phyloP scores from a whole-genome alignment of 2,329 filamentous ascomycete genomes.

The Aspergillus aculeatus region DNA sequence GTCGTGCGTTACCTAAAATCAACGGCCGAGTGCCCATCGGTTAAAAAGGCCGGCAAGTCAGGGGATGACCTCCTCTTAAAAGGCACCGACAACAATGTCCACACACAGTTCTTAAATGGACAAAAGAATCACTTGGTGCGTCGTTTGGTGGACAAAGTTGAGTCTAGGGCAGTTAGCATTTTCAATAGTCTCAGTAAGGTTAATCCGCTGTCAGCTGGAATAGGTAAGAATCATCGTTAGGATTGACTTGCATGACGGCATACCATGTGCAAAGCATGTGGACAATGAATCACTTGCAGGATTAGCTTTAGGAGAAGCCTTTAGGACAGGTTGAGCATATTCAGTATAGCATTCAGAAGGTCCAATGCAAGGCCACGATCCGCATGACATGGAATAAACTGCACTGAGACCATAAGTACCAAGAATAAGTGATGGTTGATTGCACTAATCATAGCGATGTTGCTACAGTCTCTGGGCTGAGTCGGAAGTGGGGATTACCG shows the following conservation, averaged over 20 bases:
- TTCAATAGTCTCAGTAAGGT: not conserved
- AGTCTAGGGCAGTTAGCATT: not conserved
- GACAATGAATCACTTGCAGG: not conserved
- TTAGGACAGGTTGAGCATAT: not conserved
- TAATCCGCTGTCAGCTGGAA: not conserved
- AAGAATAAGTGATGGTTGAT: not conserved
- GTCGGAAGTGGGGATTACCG: not conserved
- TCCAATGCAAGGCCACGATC: not conserved
- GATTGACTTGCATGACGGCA: not conserved
- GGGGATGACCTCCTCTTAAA: not conserved
- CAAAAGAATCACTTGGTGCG: not conserved
- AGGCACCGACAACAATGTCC: not conserved
- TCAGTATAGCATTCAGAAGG: not conserved
- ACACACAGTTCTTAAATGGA: not conserved
- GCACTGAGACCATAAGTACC: not conserved
- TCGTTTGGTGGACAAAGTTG: not conserved
- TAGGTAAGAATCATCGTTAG: not conserved
- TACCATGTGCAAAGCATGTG: not conserved
- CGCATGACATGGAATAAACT: not conserved
- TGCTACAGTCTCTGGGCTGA: not conserved
- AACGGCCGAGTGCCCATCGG: not conserved
- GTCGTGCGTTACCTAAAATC: slow-evolving; percentile 1
- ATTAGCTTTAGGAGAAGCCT: not conserved
- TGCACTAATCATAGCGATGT: not conserved
- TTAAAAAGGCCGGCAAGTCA: not conserved